phyloP scores from a whole-genome alignment of 805 yeast genomes.

The Myxozyma neotropica region DNA sequence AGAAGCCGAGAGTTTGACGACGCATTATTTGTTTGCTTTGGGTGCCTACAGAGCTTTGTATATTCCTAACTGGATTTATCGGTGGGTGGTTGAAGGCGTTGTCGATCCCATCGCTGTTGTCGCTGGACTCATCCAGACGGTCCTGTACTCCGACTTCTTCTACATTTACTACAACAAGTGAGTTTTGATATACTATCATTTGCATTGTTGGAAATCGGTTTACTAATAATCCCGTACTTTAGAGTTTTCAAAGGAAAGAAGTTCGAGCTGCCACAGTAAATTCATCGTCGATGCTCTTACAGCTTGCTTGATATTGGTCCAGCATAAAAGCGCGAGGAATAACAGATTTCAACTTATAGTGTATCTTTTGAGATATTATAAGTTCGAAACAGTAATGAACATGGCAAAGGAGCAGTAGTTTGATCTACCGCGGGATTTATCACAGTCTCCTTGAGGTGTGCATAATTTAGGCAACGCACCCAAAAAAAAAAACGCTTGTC shows the following conservation, averaged over 20 bases:
- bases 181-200: not conserved
- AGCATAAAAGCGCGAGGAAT: too few species aligned
- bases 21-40: conserved; percentile 90
- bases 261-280: conserved; percentile 65
- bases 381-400: too few species aligned
- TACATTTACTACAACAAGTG: conserved; percentile 74
- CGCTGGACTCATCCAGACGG: conserved; percentile 85
- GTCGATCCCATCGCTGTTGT: conserved; percentile 68
- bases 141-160: conserved; percentile 91
- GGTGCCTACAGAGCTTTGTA: conserved; percentile 89
- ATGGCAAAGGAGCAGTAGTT: too few species aligned
- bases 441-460: too few species aligned
- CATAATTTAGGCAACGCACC: too few species aligned
- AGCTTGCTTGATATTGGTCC: too few species aligned
- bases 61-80: conserved; percentile 93
- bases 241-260: conserved; percentile 74
- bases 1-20: conserved; percentile 81
- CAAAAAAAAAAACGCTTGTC: too few species aligned
- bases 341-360: too few species aligned
- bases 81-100: conserved; percentile 53
- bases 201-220: not conserved
- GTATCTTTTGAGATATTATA: too few species aligned
- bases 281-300: too few species aligned
- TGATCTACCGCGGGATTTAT: too few species aligned
- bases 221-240: not conserved